Base-by-base conservation (phyloP, 129 eudicot genomes). In the Helichrysum umbraculigerum region DNA sequence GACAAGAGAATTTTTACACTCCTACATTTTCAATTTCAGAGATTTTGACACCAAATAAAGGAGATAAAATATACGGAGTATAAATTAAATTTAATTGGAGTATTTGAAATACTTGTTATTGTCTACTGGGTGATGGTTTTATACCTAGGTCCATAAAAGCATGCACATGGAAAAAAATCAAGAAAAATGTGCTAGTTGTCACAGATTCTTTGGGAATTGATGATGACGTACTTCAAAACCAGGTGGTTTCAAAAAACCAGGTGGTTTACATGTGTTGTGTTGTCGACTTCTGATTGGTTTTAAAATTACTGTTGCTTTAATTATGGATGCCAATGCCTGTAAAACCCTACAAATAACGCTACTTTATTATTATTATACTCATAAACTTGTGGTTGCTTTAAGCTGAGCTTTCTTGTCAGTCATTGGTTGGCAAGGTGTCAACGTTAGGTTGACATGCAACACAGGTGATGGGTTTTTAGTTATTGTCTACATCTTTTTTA, bases 331-430 rank as follows among this genome's bases (percentile, higher is more conserved):
- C 39, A 64, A 29, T 42, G 32, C 29, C 54, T 54, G 34, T 35
- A 69, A 71, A 78, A 71, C 72, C 72, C 82, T 78, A 60, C 66
- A 50, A 32, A 47, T 1, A 32, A 6, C 5, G 34, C 17, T 19
- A 63, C 7, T 19, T 66, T 66, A 66, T 66, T 66, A 34, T 64
- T 37, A 66, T 21, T 12, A 25, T 4, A 11, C 4, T 72, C 28
- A n/a, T 9, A n/a, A 20, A 44, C 14, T 28, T 63, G 5, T 58
- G 15, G 73, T 78, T 58, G 60, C n/a, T 60, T 42, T 80, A 65
- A 56, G 79, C 47, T 80, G 75, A 66, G 79, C 47, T 80, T 73
- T 80, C 83, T 73, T 66, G 75, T 73, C 83, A 73, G 15, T 74
- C 75, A 73, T 56, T 80, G 66, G 65, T 74, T 42, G 75, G 70